Base-by-base conservation (phyloP, 1,284 basidiomycete species). In the Pseudozyma sp. region DNA sequence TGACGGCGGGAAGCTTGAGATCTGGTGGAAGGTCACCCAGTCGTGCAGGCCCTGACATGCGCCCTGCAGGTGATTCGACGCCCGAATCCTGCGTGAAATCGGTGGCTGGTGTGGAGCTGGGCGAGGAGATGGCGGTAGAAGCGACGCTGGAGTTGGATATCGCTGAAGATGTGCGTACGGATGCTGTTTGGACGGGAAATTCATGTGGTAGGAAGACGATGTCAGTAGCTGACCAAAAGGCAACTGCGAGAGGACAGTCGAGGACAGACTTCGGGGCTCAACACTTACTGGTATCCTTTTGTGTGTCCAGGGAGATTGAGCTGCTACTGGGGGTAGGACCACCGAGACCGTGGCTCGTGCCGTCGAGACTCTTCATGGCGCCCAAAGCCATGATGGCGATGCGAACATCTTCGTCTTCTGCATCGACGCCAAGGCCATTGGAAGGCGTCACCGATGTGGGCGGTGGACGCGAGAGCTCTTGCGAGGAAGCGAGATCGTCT, bases 381-480 rank as follows among this genome's bases (percentile, higher is more conserved):
- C 77, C 77, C 29, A 79, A 52, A 3, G 75, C 78, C 74, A 79
- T 75, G 62, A 80, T 76, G 49, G 78, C 78, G 31, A 78, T 78
- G 44, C 66, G 64, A 8, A 80, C 78, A n/a, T 78, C 78, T 56
- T 77, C 74, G 40, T 75, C 75, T 52, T 78, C 75, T 34, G 72
- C 73, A 30, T 79, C 67, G 46, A 78, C 71, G 44, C 71, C 71
- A 30, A 68, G 62, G 13, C 66, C 55, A 17, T 60, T 60, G 45
- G 64, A 63, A 9, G 51, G 39, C 5, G 49, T 24, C 24, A 24
- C 39, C 30, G 61, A 29, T 35, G 54, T 39, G 4, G 53, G 30
- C 7, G 45, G 14, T 3, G 52, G 19, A 35, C n/a, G 55, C 5
- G 47, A 1, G 24, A 63, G 44, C 14, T 72, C 69, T 24, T 58